These are phyloP conservation scores for Boletus rex-veris DNA, from an alignment of 768 basidiomycete genomes.

Conservation along the genomic window DNA sequence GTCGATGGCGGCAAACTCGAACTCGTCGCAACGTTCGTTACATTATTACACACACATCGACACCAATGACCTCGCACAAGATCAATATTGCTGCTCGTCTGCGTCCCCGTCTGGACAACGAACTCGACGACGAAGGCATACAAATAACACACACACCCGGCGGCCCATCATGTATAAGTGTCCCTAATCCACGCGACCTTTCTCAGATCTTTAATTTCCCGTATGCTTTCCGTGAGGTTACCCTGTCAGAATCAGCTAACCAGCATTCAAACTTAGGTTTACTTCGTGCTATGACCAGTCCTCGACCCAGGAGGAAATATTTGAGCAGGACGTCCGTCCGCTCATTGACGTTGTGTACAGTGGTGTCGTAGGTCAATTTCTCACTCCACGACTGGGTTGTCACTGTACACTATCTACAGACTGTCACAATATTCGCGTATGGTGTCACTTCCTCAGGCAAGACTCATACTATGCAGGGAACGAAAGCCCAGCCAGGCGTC, in stretches of 20 bases:
- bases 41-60: not conserved
- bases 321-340: constrained; percentile 69
- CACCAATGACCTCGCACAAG: constrained; percentile 38
- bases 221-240: constrained; percentile 30
- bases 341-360: constrained; percentile 74
- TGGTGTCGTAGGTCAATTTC: constrained; percentile 56
- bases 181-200: constrained; percentile 67
- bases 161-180: constrained; percentile 50
- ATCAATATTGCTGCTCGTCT: constrained; percentile 73
- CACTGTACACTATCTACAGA: constrained; percentile 39
- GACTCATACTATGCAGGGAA: constrained; percentile 92
- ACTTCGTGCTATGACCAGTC: constrained; percentile 71
- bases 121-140: constrained; percentile 60
- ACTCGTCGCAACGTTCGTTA: not conserved
- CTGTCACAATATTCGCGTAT: constrained; percentile 85
- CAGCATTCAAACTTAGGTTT: constrained; percentile 42
- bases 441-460: constrained; percentile 91
- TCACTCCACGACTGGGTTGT: not conserved
- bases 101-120: constrained; percentile 58
- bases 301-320: constrained; percentile 76
- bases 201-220: constrained; percentile 76
- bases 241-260: constrained; percentile 1
- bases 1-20: constrained; percentile 25
- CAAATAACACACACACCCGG: constrained; percentile 45
- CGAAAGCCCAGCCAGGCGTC: constrained; percentile 67